Percentiles rank a stretch among this genome's conserved stretches.
Evolutionary conservation across 2,329 filamentous ascomycete genomes (phyloP).

Genomic region (Aspergillus felis): DNA sequence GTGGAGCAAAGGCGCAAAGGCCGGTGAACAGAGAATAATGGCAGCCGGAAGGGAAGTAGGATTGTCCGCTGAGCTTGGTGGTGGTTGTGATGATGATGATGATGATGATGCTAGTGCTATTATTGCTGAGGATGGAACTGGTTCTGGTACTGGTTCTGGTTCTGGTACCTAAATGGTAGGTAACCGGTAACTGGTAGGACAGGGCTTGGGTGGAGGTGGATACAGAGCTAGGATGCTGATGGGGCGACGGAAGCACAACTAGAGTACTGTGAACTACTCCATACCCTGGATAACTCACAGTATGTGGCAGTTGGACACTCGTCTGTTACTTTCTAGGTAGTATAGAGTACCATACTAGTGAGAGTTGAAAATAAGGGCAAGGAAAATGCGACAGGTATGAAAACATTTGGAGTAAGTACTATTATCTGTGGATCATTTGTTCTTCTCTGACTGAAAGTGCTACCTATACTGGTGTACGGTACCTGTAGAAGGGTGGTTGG

Average conservation of each 20-base stretch:
- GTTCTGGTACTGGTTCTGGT: no score
- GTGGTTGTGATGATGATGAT: neutral
- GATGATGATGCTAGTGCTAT: neutral
- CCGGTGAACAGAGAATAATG: neutral
- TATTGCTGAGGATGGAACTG: neutral
- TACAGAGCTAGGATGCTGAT: neutral
- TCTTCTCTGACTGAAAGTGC: neutral
- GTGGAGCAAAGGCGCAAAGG: neutral
- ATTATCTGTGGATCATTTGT: neutral
- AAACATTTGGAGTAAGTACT: neutral
- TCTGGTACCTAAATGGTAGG: no score
- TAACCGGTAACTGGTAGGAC: neutral
- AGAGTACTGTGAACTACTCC: neutral
- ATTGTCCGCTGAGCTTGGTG: constrained; percentile 16
- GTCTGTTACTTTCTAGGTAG: neutral
- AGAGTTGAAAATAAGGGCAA: neutral
- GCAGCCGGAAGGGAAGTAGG: constrained; percentile 20
- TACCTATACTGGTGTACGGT: no score
- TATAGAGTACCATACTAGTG: neutral
- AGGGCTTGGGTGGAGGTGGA: neutral
- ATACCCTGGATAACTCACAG: neutral
- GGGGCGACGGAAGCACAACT: no score
- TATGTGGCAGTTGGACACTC: neutral
- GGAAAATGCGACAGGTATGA: neutral
- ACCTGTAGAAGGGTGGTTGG: neutral